These are phyloP conservation scores for Monilinia laxa DNA, from an alignment of 2,329 filamentous ascomycete species.

Conservation along the genomic window DNA sequence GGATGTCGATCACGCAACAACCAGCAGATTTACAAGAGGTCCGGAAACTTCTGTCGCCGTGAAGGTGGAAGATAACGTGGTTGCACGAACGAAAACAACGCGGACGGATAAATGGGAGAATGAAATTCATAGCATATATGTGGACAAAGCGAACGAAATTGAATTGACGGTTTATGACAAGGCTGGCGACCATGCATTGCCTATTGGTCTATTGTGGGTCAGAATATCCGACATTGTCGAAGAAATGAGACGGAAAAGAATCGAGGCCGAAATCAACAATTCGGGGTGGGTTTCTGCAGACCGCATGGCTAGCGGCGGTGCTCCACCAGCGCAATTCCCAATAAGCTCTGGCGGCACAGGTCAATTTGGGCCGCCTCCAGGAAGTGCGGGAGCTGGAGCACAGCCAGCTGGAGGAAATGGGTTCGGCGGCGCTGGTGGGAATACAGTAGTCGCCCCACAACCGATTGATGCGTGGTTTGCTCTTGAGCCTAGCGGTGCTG, in stretches of 20 bases:
- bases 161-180: conserved; percentile 98
- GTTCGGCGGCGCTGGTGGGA: conserved; percentile 39
- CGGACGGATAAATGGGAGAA: conserved; percentile 88
- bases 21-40: conserved; percentile 78
- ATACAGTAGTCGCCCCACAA: conserved; percentile 44
- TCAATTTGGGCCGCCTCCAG: conserved; percentile 48
- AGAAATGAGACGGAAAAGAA: conserved; percentile 94
- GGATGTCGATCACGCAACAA: conserved; percentile 89
- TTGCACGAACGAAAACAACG: conserved; percentile 81
- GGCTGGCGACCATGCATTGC: conserved; percentile 82
- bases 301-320: conserved; percentile 71
- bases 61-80: conserved; percentile 93
- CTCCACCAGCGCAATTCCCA: conserved; percentile 55
- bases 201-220: conserved; percentile 94
- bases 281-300: conserved; percentile 97
- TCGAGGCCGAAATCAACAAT: conserved; percentile 91
- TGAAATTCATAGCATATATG: conserved; percentile 86
- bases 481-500: conserved; percentile 87
- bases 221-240: conserved; percentile 96
- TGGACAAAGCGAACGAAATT: conserved; percentile 98
- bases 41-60: conserved; percentile 95
- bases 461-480: conserved; percentile 96
- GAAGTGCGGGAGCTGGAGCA: conserved; percentile 40
- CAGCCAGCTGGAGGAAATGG: conserved; percentile 28
- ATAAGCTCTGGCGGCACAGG: conserved; percentile 52